phyloP scores from a whole-genome alignment of 805 yeast species.

The Monosporozyma aerobia region DNA sequence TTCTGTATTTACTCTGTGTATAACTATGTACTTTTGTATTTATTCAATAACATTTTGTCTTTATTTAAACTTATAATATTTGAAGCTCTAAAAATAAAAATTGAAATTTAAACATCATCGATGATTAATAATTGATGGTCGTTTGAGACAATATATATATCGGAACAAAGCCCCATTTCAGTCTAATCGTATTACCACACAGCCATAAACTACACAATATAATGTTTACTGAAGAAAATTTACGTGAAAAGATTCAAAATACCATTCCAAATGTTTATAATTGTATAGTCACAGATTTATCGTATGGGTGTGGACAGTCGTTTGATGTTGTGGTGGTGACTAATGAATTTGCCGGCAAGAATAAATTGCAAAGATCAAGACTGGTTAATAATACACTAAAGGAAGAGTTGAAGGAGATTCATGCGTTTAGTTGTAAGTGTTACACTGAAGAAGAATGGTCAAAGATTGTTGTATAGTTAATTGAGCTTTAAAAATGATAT shows the following conservation, averaged over 20 bases:
- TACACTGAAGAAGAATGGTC: constrained; percentile 89
- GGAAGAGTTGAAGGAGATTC: constrained; percentile 79
- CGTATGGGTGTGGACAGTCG: constrained; percentile 97
- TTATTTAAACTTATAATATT: not conserved
- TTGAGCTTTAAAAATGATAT: no score
- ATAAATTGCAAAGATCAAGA: constrained; percentile 78
- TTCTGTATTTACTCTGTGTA: not conserved
- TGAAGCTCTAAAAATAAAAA: not conserved
- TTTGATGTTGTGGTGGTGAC: constrained; percentile 85
- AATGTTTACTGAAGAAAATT: constrained; percentile 16
- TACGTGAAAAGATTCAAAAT: constrained; percentile 20
- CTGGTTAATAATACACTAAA: constrained; percentile 70
- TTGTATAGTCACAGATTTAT: constrained; percentile 32
- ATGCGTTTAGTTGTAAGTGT: constrained; percentile 90
- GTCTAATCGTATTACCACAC: not conserved
- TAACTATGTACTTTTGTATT: not conserved
- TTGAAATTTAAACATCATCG: not conserved
- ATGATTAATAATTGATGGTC: not conserved
- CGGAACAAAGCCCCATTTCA: not conserved
- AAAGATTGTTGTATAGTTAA: constrained; percentile 18
- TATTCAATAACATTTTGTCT: not conserved
- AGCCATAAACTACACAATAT: not conserved
- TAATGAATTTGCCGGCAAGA: constrained; percentile 64
- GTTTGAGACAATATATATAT: not conserved
- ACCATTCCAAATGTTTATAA: constrained; percentile 25